These are phyloP conservation scores for Chondrus crispus DNA, from an alignment of 23 red algal genomes.

Conservation along the genomic window DNA sequence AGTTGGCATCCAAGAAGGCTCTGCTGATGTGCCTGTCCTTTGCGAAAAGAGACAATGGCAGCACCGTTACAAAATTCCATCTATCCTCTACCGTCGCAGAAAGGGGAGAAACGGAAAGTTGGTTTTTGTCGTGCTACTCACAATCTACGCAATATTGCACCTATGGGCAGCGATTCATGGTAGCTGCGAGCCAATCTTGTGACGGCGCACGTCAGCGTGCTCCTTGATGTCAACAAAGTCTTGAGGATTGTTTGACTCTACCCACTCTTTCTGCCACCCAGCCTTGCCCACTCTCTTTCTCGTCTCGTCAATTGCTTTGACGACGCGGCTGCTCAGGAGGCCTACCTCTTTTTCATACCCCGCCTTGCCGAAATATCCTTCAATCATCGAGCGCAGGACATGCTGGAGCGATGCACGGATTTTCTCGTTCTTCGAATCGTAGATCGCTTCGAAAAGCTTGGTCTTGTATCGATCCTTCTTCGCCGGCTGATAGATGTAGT, in stretches of 20 bases:
- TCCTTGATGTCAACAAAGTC: slow-evolving; percentile 39
- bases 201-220: slow-evolving; percentile 16
- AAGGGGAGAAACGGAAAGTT: too few species aligned
- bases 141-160: too few species aligned
- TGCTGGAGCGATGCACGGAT: neutral
- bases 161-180: too few species aligned
- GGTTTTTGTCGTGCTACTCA: too few species aligned
- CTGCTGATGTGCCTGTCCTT: too few species aligned
- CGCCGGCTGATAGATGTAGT: slow-evolving; percentile 38
- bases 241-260: slow-evolving; percentile 23
- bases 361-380: slow-evolving; percentile 1
- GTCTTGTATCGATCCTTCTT: slow-evolving; percentile 9
- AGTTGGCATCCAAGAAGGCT: too few species aligned
- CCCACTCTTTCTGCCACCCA: slow-evolving; percentile 15
- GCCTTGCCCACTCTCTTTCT: neutral
- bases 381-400: neutral
- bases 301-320: slow-evolving; percentile 33
- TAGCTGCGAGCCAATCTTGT: slow-evolving; percentile 24
- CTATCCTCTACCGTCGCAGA: too few species aligned
- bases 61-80: too few species aligned
- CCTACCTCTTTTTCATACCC: slow-evolving; percentile 25
- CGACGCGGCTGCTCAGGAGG: neutral
- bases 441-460: slow-evolving; percentile 12
- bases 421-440: neutral
- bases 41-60: too few species aligned